Base-by-base conservation (phyloP, 192 early-diverging fungal genomes). In the Ramicandelaber brevisporus region DNA sequence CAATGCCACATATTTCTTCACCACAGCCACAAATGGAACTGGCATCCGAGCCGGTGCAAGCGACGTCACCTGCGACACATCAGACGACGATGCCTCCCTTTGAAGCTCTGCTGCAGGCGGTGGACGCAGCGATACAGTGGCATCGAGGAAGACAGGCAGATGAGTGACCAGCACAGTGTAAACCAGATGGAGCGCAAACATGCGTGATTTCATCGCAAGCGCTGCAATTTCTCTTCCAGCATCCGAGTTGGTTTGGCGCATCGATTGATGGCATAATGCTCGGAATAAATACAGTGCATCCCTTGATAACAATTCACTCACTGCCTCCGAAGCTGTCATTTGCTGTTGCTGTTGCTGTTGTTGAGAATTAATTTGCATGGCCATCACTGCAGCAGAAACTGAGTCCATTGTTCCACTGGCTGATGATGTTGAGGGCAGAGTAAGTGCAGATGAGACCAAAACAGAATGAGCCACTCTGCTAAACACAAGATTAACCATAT, bases 241-340 rank as follows among this genome's bases (percentile, higher is more conserved):
- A 44, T 61, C 63, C 13, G 55, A 62, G 6, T 70, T 51, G 26
- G 75, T 68, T 14, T 64, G 53, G 31, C 84, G 85, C 74, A 82
- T 88, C 18, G 70, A 79, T 27, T 88, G 50, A 36, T 80, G 82
- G 53, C 79, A 84, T 20, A 92, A 53, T 4, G 87, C 73, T 6
- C 87, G 63, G 44, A 92, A 65, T 1, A 86, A 71, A 21, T 78
- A 47, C 21, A 79, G 81, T 2, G 80, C 71, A 45, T 92, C 83
- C 11, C 64, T 59, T n/a, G n/a, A n/a, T n/a, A n/a, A n/a, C n/a
- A n/a, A n/a, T n/a, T n/a, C n/a, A n/a, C n/a, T n/a, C n/a, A n/a
- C n/a, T n/a, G n/a, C n/a, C n/a, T n/a, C n/a, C n/a, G n/a, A n/a
- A n/a, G n/a, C n/a, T n/a, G n/a, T n/a, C n/a, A n/a, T n/a, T n/a